Base-by-base conservation (phyloP, 805 yeast species). In the Ogataea corticis region DNA sequence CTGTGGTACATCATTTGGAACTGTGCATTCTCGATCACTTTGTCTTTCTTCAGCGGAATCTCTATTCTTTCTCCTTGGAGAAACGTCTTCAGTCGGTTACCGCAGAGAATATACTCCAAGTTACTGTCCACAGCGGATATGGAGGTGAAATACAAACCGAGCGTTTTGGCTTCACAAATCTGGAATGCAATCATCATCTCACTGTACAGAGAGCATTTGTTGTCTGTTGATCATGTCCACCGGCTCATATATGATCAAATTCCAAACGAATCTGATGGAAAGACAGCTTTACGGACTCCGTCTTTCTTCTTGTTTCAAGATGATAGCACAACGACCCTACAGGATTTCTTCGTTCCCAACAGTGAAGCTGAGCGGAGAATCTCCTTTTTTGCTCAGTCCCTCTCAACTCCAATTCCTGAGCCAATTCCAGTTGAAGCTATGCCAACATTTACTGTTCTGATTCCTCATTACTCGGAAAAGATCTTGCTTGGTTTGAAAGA, bases 41-140 rank as follows among this genome's bases (percentile, higher is more conserved):
- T 78, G 14, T 75, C 82, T 1, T 72, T 76, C 54, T 69, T 71
- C 42, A 71, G 75, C 51, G 83, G 83, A 2, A 72, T 76, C 19
- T 76, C 82, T 2, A 70, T 77, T 17, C 64, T 80, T 65, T 75
- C 83, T 4, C 83, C 82, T 1, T 77, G 83, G 83, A 70, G 79
- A 55, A 77, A 77, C 57, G 71, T 77, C 7, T 77, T 73, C 56
- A 69, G 77, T 9, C 59, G 79, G 30, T 58, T 78, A 7, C 83
- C 83, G 1, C 71, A 71, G 46, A 57, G 83, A 44, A 75, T 78
- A 2, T 69, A 71, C 46, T 71, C 79, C 2, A 77, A 77, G 49
- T 57, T 78, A 3, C 61, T 78, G 1, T 65, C 72, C 2, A 69
- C 58, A 59, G 68, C 75, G 3, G 76, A 71, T 39, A 69, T 72